Evolutionary conservation across 75 land plant species (phyloP).

Genomic region (Ceratopteris richardii): DNA sequence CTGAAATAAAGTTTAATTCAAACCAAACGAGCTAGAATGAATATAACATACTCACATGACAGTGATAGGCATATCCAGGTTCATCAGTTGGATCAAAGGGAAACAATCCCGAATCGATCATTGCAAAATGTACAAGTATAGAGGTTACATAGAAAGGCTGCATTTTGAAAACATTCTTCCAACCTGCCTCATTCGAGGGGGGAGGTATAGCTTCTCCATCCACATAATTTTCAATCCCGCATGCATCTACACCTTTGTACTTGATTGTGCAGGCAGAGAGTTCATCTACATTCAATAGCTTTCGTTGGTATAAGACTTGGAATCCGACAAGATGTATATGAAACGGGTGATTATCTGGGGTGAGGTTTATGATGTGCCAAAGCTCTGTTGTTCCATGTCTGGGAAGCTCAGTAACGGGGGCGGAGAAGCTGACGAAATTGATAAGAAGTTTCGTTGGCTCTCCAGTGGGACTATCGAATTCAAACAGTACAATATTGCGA

Average conservation of each 20-base stretch:
- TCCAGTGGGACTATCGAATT: slow-evolving; percentile 9
- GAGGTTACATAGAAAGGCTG: slow-evolving; percentile 14
- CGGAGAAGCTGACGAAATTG: slow-evolving; percentile 15
- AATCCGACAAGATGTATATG: slow-evolving; percentile 28
- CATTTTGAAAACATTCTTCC: slow-evolving; percentile 37
- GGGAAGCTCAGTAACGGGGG: slow-evolving; percentile 33
- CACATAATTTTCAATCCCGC: slow-evolving; percentile 6
- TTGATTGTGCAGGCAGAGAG: slow-evolving; percentile 4
- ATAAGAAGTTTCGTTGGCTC: slow-evolving; percentile 18
- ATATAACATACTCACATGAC: slow-evolving; percentile 22
- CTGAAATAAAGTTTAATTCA: no score
- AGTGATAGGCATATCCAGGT: slow-evolving; percentile 36
- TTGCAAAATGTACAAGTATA: slow-evolving; percentile 7
- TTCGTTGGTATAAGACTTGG: slow-evolving; percentile 4
- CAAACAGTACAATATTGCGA: slow-evolving; percentile 18
- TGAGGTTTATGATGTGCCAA: slow-evolving; percentile 33
- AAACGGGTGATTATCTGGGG: slow-evolving; percentile 29
- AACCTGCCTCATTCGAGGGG: slow-evolving; percentile 20
- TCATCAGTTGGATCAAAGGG: slow-evolving; percentile 25
- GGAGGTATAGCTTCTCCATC: not conserved
- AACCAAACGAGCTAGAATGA: no score
- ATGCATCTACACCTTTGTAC: not conserved
- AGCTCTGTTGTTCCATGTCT: slow-evolving; percentile 18
- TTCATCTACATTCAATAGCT: slow-evolving; percentile 1
- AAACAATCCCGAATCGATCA: not conserved